Base-by-base conservation (phyloP, 1,139 yeast genomes). In the Torulaspora globosa region DNA sequence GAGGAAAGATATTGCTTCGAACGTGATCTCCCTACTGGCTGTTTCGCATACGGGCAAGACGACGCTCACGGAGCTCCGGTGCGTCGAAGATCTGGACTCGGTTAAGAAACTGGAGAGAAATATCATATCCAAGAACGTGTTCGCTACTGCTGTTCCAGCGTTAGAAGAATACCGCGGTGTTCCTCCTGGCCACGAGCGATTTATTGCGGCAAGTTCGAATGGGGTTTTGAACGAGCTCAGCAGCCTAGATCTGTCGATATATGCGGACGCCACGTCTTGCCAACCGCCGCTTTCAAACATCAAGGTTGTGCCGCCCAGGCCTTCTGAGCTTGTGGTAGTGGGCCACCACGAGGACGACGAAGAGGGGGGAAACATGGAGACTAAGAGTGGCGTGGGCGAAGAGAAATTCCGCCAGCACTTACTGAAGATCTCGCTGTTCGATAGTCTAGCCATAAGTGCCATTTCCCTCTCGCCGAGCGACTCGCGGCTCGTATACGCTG, bases 11-110 rank as follows among this genome's bases (percentile, higher is more conserved):
- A 43, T 16, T 14, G n/a, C 14, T 5, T 41, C 45, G 5, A 34
- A 41, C 16, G 41, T 45, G 12, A 29, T 39, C 3, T 35, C 48
- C 14, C 26, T 41, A 16, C 38, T 52, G 31, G 41, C 52, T 15
- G 47, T 57, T 10, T 46, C 57, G 7, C 50, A 49, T 33, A 54
- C 49, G 19, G 64, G 64, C 5, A 57, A 57, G 44, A 52, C 53
- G 8, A 53, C 58, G n/a, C 46, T 57, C n/a, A 53, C 55, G 29
- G 62, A 58, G 40, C 46, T 57, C 8, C 39, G 43, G 26, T 45
- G 45, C 19, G 33, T 21, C 48, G 37, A 40, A 43, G 12, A 39
- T 28, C 18, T 37, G 11, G 32, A 32, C 24, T 7, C 19, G 26
- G 12, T 14, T 14, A 15, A 23, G 23, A 23, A 36, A 29, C 35